Evolutionary conservation across 345 rosid genomes (phyloP), one percentile per base, ranked within the genome.

Genomic region (Limnanthes douglasii): DNA sequence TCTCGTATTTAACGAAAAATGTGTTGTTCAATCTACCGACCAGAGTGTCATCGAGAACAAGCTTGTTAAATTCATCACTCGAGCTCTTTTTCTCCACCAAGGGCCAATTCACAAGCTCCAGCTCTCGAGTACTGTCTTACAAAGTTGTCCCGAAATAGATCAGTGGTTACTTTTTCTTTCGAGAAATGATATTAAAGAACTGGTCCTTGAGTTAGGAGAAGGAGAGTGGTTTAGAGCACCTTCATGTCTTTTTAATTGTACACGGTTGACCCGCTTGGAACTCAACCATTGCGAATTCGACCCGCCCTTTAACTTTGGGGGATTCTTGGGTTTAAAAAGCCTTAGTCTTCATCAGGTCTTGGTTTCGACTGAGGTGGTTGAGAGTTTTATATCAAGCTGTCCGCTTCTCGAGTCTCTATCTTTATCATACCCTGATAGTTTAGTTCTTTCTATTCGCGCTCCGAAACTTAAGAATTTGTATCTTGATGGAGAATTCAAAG

Each of bases 141-240:
- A 70, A 18, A 60, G 70, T 41, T 69, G 81, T 64, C 75, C 92
- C 0, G 94, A 84, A 27, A 59, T 90, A 15, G 98, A 90, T 47
- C 96, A 84, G 39, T 90, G 98, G 96, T 21, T 84, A 28, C 96
- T 90, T 44, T 80, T 72, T 54, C 98, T 90, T 18, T 90, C 96
- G 0, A 65, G 94, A 39, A 53, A 51, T 37, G 92, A 49, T 39
- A 47, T 90, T 31, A 84, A 67, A 29, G 86, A 77, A 35, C 50
- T 90, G 53, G 62, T 74, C 37, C 85, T 84, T 27, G 73, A 77
- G 48, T 48, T 84, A 52, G 94, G 82, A 6, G 98, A 90, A 65
- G 85, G 68, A 0, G 92, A 80, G 31, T 75, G 82, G 86, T 75
- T 77, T 48, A 59, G 85, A 27, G 72, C 75, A 2, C 98, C 94